Percentiles rank a stretch among this genome's conserved stretches.
phyloP scores from a whole-genome alignment of 257 asterid genomes.

The Capsicum chinense region DNA sequence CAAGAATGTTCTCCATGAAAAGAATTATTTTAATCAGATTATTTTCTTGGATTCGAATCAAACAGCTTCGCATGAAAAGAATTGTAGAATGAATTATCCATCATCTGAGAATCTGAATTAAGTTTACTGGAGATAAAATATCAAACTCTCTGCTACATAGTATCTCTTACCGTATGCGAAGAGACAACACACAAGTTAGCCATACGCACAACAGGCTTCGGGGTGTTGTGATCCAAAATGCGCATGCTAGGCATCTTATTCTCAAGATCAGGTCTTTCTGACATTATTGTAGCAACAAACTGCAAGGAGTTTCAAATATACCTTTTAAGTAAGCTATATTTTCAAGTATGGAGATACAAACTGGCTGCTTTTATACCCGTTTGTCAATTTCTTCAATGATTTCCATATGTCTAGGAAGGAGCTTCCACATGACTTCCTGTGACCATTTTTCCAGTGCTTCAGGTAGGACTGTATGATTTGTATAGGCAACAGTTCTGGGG shows the following conservation, averaged over 20 bases:
- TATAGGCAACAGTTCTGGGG: conserved; percentile 89
- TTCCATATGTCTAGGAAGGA: conserved; percentile 99
- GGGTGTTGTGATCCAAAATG: conserved; percentile 79
- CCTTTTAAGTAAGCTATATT: conserved; percentile 19
- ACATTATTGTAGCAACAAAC: conserved; percentile 70
- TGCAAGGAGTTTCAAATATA: conserved; percentile 43
- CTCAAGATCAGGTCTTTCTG: conserved; percentile 83
- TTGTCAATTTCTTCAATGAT: conserved; percentile 94
- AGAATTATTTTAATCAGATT: not conserved
- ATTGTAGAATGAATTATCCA: not conserved
- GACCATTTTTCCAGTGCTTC: conserved; percentile 99
- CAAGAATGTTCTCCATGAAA: not conserved
- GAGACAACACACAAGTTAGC: conserved; percentile 98
- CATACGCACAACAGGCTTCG: conserved; percentile 96
- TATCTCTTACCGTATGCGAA: conserved; percentile 80
- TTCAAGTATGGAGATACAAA: not conserved
- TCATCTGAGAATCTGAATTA: not conserved
- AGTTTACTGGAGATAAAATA: conserved; percentile 18
- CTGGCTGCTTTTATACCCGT: conserved; percentile 56
- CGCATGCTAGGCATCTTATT: conserved; percentile 66
- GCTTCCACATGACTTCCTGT: conserved; percentile 98
- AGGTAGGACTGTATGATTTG: conserved; percentile 98
- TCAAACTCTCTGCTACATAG: conserved; percentile 24
- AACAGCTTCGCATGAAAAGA: conserved; percentile 3
- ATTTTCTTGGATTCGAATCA: not conserved